Percentiles rank a stretch among this genome's conserved stretches.
Evolutionary conservation across 306 rosid genomes (phyloP).

Genomic region (Argentina anserina): DNA sequence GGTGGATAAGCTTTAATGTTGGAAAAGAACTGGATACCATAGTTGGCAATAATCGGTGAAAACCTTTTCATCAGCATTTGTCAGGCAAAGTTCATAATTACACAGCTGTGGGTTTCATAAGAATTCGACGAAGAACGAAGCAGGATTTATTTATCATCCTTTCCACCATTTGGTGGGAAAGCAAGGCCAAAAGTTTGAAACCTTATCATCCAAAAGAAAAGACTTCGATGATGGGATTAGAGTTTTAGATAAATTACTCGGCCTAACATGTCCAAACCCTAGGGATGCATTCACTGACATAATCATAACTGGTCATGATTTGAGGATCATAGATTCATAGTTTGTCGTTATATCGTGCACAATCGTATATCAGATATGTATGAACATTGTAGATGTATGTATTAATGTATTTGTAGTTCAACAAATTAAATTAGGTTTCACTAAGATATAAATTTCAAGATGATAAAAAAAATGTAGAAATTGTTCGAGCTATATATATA

Average conservation of each 20-base stretch:
- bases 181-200: conserved; percentile 18
- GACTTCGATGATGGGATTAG: conserved; percentile 46
- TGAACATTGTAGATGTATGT: neutral
- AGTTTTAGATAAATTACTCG: conserved; percentile 35
- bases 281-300: conserved; percentile 34
- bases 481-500: neutral
- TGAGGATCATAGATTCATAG: conserved; percentile 1
- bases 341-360: conserved; percentile 13
- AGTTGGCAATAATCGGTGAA: neutral
- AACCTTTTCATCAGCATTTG: neutral
- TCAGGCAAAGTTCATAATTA: conserved; percentile 2
- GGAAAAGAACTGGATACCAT: conserved; percentile 17
- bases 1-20: conserved; percentile 22
- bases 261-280: conserved; percentile 45
- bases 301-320: conserved; percentile 20
- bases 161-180: conserved; percentile 32
- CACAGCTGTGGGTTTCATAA: conserved; percentile 15
- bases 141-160: conserved; percentile 16
- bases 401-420: neutral
- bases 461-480: neutral
- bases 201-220: conserved; percentile 38
- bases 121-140: neutral
- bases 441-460: neutral
- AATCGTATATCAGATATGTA: neutral
- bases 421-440: neutral